These are phyloP conservation scores for Solanum dulcamara DNA, from an alignment of 257 asterid species.

Conservation along the genomic window DNA sequence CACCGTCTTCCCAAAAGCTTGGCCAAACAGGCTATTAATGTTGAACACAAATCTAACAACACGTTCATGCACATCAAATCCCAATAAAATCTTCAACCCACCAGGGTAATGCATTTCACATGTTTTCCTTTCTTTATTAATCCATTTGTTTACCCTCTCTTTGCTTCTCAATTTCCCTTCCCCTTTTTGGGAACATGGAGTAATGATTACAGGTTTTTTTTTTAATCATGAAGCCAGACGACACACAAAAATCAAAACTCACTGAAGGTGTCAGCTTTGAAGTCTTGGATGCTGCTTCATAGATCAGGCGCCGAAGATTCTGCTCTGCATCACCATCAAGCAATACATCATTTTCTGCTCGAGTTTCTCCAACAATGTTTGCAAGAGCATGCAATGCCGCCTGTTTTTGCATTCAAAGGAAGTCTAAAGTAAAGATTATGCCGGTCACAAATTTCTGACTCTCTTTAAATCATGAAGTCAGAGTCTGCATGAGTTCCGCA, in stretches of 20 bases:
- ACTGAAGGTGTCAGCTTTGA: constrained; percentile 86
- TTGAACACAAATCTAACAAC: background rate
- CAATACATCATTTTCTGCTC: constrained; percentile 28
- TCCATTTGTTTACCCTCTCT: background rate
- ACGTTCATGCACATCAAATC: background rate
- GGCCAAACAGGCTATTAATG: background rate
- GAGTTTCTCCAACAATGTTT: constrained; percentile 77
- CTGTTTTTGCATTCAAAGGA: constrained; percentile 24
- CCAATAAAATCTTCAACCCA: background rate
- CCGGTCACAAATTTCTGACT: background rate
- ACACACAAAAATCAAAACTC: constrained; percentile 15
- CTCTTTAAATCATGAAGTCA: background rate
- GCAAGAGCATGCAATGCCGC: constrained; percentile 93
- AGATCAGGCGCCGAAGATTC: constrained; percentile 53
- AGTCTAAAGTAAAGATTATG: background rate
- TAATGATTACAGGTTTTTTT: background rate
- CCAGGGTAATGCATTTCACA: background rate
- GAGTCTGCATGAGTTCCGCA: background rate
- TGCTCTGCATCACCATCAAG: constrained; percentile 66
- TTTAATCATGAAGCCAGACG: background rate
- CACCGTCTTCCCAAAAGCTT: background rate
- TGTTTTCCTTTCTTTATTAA: background rate
- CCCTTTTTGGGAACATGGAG: background rate
- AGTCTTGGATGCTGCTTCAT: constrained; percentile 64
- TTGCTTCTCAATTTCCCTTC: background rate